Base-by-base conservation (phyloP, 495 filamentous ascomycete genomes). In the Lasiosphaeria hispida region DNA sequence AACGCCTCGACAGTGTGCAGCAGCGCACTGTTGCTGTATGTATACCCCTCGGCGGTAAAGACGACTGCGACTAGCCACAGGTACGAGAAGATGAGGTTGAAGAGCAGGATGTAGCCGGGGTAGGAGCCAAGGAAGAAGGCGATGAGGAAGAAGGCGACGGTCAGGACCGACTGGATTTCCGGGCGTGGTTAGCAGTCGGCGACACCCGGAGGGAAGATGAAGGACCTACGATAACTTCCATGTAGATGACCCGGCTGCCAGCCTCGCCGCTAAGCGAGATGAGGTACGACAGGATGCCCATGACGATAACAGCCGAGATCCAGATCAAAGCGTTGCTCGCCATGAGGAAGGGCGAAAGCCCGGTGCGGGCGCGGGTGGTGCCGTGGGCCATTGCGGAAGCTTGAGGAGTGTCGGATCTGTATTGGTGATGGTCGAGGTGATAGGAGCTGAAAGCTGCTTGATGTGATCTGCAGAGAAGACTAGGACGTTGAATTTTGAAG, bases 1-100 rank as follows among this genome's bases (percentile, higher is more conserved):
- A 86, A 86, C 0, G 83, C 71, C 65, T 85, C 80, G 53, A 80
- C 77, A 33, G 82, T 77, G 49, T 77, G 73, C 62, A 77, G 78
- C 37, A 74, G 67, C 49, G 53, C 58, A 68, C 75, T 75, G 59
- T 63, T 51, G 35, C 69, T 61, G 56, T 66, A 61, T 62, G 73
- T 79, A 68, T 80, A 86, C 65, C 81, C 77, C 65, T 80, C 72
- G 36, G 83, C 80, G 7, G 81, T 67, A 58, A 85, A 85, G 55
- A 83, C 80, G 58, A 86, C 83, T 11, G 78, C 72, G 10, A 83
- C 85, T 54, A 86, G 73, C 84, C 84, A 86, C 34, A 86, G 80
- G 60, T 86, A 85, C 2, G 82, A 85, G 70, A 86, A 85, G 61
- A 85, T 70, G 30, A 85, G 62, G 64, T 85, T 83, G 66, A 86